phyloP scores from a whole-genome alignment of 2,329 filamentous ascomycete genomes.

The Fusarium sp. region DNA sequence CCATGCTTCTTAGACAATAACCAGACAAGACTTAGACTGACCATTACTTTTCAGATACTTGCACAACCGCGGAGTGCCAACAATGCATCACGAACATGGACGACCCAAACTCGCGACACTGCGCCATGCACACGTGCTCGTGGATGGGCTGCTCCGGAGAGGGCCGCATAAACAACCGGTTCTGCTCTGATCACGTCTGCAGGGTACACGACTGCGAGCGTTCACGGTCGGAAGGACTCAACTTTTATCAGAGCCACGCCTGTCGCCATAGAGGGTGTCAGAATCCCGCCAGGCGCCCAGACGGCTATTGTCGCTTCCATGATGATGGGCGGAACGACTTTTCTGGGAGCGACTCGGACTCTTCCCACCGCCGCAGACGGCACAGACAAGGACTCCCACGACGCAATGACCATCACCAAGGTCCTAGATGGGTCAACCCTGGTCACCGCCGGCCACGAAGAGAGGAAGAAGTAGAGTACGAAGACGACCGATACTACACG shows the following conservation, averaged over 20 bases:
- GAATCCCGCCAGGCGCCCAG: not conserved
- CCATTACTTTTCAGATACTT: constrained; percentile 16
- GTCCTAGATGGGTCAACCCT: not conserved
- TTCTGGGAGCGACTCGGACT: not conserved
- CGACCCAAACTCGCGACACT: constrained; percentile 12
- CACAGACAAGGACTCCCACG: not conserved
- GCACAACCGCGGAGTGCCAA: constrained; percentile 1
- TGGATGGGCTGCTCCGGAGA: not conserved
- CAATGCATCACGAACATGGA: not conserved
- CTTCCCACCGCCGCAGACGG: not conserved
- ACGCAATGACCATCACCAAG: not conserved
- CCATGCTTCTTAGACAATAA: not conserved
- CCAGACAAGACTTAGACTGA: not conserved
- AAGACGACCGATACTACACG: not conserved
- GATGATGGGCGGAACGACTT: constrained; percentile 13
- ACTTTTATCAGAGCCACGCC: constrained; percentile 5
- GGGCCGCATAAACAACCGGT: not conserved
- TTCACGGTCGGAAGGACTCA: not conserved
- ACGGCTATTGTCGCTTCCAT: constrained; percentile 17
- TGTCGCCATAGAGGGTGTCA: constrained; percentile 13
- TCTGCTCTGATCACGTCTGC: constrained; percentile 18
- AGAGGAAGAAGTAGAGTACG: not conserved
- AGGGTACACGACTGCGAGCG: not conserved
- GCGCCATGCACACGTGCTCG: constrained; percentile 22
- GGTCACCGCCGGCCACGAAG: not conserved